Percentiles rank a stretch among this genome's conserved stretches.
Evolutionary conservation across 768 basidiomycete species (phyloP).

Genomic region (Leccinum fibrillosum): DNA sequence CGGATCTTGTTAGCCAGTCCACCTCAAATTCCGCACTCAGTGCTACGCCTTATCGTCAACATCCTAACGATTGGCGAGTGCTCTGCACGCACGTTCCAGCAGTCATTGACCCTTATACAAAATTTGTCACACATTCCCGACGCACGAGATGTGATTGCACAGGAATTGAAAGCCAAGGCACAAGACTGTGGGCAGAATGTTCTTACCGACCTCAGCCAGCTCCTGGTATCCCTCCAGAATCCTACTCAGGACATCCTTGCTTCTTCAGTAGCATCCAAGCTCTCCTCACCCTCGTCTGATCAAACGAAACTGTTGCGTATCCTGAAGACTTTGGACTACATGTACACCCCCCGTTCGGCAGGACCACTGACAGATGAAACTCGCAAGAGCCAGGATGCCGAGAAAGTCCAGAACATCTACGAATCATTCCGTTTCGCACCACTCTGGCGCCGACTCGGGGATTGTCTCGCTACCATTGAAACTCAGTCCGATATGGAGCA

Average conservation of each 20-base stretch:
- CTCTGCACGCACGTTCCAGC: constrained; percentile 92
- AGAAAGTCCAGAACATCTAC: constrained; percentile 86
- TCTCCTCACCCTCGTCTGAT: constrained; percentile 89
- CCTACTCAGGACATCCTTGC: constrained; percentile 54
- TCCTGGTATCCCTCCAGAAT: constrained; percentile 59
- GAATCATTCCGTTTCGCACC: constrained; percentile 87
- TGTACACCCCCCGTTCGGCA: constrained; percentile 68
- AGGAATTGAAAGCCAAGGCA: constrained; percentile 81
- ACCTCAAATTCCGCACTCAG: constrained; percentile 80
- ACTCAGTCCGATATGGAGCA: constrained; percentile 78
- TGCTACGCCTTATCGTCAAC: constrained; percentile 92
- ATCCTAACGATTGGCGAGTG: constrained; percentile 98
- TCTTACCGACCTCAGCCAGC: constrained; percentile 71
- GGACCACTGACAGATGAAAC: constrained; percentile 36
- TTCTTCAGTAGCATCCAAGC: constrained; percentile 76
- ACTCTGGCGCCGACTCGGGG: constrained; percentile 87
- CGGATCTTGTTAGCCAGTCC: constrained; percentile 62
- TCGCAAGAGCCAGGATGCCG: constrained; percentile 52
- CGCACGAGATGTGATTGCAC: constrained; percentile 83
- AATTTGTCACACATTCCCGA: constrained; percentile 87
- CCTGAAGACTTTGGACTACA: constrained; percentile 96
- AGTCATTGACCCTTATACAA: constrained; percentile 88
- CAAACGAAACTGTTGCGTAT: constrained; percentile 97
- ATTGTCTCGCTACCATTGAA: constrained; percentile 82
- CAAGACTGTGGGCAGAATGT: constrained; percentile 83